Conservation (phyloP, 345 rosid genomes). For the Fremontodendron californicum region DNA sequence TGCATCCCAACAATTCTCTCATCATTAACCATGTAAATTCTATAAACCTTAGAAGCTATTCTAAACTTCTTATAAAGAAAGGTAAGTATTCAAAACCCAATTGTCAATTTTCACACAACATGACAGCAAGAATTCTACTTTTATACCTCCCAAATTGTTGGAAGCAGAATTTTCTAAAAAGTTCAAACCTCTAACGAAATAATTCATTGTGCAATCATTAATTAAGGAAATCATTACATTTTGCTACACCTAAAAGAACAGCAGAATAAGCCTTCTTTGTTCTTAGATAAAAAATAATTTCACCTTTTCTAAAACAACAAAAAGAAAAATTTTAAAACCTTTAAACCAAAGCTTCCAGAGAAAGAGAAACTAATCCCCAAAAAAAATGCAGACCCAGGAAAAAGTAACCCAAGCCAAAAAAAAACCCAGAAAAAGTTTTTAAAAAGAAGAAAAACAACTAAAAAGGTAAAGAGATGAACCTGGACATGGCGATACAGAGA, state of each 20-base stretch:
- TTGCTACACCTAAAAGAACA: background rate
- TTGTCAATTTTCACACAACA: conserved; percentile 1
- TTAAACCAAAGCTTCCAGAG: background rate
- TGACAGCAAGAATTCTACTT: background rate
- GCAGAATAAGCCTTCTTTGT: background rate
- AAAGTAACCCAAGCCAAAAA: background rate
- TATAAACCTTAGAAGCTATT: background rate
- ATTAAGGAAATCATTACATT: background rate
- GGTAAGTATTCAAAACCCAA: background rate
- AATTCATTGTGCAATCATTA: background rate
- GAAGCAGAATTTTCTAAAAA: background rate
- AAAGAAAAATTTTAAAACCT: background rate
- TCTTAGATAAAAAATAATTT: background rate
- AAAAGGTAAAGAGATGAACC: conserved; percentile 25
- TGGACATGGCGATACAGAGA: conserved; percentile 26
- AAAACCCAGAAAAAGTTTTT: background rate
- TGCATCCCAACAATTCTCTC: conserved; percentile 33
- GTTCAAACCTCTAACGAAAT: background rate
- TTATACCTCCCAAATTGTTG: background rate
- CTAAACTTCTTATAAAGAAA: background rate
- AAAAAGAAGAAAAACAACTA: background rate
- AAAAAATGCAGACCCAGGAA: background rate
- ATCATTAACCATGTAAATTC: background rate
- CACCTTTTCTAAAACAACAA: too few relatives aligned
- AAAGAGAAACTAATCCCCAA: background rate